phyloP scores from a whole-genome alignment of 2,329 filamentous ascomycete species.

The Aspergillus intermedius region DNA sequence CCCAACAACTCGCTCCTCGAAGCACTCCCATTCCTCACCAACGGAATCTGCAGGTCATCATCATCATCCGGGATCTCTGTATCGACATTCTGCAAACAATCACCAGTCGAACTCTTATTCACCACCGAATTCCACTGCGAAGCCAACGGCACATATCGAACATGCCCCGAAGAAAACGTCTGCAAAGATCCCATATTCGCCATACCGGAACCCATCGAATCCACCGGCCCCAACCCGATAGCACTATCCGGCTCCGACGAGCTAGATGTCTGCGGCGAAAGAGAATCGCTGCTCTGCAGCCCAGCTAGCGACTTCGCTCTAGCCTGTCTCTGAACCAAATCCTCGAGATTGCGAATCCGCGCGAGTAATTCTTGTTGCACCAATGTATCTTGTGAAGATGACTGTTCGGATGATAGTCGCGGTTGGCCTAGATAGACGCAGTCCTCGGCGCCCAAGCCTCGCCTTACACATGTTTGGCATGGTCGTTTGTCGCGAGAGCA shows the following conservation, averaged over 20 bases:
- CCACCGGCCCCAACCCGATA: slow-evolving; percentile 12
- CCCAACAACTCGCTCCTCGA: slow-evolving; percentile 26
- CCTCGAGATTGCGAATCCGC: slow-evolving; percentile 31
- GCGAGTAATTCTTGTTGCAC: slow-evolving; percentile 28
- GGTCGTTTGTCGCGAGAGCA: slow-evolving; percentile 35
- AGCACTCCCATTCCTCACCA: slow-evolving; percentile 18
- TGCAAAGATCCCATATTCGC: slow-evolving; percentile 25
- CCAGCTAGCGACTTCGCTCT: slow-evolving; percentile 13
- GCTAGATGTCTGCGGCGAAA: slow-evolving; percentile 22
- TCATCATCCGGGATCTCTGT: slow-evolving; percentile 23
- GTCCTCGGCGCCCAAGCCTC: slow-evolving; percentile 31
- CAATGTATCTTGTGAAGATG: slow-evolving; percentile 13
- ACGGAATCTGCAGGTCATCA: slow-evolving; percentile 28
- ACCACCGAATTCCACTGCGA: slow-evolving; percentile 27
- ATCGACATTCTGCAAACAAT: slow-evolving; percentile 20
- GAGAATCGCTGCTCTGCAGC: slow-evolving; percentile 14
- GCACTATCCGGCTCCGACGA: slow-evolving; percentile 20
- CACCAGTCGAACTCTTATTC: slow-evolving; percentile 17
- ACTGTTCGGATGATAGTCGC: slow-evolving; percentile 22
- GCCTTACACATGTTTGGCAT: slow-evolving; percentile 34
- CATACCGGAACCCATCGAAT: slow-evolving; percentile 15
- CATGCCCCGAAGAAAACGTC: slow-evolving; percentile 29
- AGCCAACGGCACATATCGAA: slow-evolving; percentile 29
- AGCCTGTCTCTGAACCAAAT: slow-evolving; percentile 29
- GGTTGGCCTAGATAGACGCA: slow-evolving; percentile 34